Percentiles rank a stretch among this genome's conserved stretches.
Evolutionary conservation across 2,329 filamentous ascomycete genomes (phyloP).

Genomic region (Hortaea werneckii): DNA sequence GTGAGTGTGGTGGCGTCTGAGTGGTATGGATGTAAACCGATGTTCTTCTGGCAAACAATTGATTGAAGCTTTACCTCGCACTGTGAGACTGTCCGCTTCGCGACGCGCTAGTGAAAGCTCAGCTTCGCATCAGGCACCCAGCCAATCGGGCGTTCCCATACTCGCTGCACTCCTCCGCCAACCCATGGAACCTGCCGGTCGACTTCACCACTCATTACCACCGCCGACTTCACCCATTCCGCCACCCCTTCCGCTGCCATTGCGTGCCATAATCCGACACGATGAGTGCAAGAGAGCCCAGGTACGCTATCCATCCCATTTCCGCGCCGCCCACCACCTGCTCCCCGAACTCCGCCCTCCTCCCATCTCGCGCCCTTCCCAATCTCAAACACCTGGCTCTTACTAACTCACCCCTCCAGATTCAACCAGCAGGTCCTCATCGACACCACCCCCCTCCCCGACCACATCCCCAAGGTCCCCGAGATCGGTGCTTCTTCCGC

Average conservation of each 20-base stretch:
- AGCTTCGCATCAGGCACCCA: background rate
- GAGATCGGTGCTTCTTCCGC: constrained; percentile 91
- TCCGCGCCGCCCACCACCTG: too few species aligned
- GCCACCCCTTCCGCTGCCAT: background rate
- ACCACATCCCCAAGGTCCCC: constrained; percentile 81
- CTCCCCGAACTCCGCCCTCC: background rate
- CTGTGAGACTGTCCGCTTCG: background rate
- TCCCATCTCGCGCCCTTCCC: background rate
- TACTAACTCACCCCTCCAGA: constrained; percentile 38
- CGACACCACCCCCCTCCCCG: constrained; percentile 91
- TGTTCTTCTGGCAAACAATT: background rate
- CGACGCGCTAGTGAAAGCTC: background rate
- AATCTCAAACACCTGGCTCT: background rate
- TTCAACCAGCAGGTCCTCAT: constrained; percentile 91
- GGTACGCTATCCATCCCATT: constrained; percentile 34
- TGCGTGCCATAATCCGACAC: constrained; percentile 23
- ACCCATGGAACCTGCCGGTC: too few species aligned
- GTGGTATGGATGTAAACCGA: too few species aligned
- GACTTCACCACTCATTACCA: background rate
- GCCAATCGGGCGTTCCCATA: background rate
- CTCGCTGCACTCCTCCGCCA: background rate
- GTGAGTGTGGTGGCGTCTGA: background rate
- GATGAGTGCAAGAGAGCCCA: constrained; percentile 52
- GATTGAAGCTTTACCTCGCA: background rate
- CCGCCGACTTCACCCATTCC: background rate